Percentiles rank a stretch among this genome's conserved stretches.
Evolutionary conservation across 1,284 basidiomycete genomes (phyloP).

Genomic region (Malassezia obtusa): DNA sequence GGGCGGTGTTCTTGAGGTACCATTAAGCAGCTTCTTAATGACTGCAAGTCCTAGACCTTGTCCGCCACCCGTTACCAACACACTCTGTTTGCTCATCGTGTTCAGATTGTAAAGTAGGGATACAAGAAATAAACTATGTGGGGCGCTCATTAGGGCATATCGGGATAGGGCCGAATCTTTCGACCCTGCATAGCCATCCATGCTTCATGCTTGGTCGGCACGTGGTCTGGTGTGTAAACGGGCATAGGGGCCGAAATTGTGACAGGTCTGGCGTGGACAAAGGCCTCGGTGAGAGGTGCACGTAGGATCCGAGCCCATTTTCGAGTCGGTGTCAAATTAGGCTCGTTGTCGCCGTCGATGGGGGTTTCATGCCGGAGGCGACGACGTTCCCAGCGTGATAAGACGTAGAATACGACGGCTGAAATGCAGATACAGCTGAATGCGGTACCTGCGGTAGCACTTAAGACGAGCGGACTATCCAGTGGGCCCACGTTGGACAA

Average conservation of each 20-base stretch:
- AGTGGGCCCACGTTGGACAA: neutral
- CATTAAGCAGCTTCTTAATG: slow-evolving; percentile 57
- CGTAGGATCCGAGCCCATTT: neutral
- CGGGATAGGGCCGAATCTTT: neutral
- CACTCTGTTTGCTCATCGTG: neutral
- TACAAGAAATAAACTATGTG: no score
- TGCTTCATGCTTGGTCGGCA: neutral
- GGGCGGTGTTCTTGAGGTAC: slow-evolving; percentile 10
- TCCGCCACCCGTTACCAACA: slow-evolving; percentile 43
- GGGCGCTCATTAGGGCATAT: no score
- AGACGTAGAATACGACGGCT: neutral
- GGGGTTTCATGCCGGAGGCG: slow-evolving; percentile 2
- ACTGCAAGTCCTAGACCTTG: slow-evolving; percentile 70
- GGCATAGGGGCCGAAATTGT: slow-evolving; percentile 7
- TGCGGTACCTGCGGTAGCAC: slow-evolving; percentile 2
- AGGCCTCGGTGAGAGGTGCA: neutral
- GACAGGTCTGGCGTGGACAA: no score
- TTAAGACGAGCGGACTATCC: neutral
- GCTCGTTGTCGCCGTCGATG: neutral
- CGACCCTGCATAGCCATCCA: neutral
- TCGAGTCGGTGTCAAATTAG: no score
- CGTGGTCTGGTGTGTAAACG: neutral
- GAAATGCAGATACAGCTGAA: slow-evolving; percentile 9
- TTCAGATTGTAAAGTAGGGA: neutral
- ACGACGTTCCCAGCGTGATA: slow-evolving; percentile 9